These are phyloP conservation scores for Lepidopterella palustris DNA, from an alignment of 495 filamentous ascomycete species.

Conservation along the genomic window DNA sequence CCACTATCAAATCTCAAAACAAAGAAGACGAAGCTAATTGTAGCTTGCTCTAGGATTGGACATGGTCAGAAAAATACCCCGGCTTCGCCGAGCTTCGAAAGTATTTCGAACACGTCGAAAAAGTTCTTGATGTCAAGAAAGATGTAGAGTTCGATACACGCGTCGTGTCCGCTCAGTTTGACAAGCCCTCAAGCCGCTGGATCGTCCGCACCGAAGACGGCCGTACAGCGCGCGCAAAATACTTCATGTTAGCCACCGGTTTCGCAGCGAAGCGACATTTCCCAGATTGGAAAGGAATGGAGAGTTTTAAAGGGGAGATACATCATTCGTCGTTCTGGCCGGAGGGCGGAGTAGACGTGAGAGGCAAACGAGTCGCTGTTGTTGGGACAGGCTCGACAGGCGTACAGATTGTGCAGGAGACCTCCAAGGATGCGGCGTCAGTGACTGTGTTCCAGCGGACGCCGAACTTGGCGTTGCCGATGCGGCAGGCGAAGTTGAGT, in stretches of 20 bases:
- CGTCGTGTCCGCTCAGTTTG: slow-evolving; percentile 44
- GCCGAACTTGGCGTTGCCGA: slow-evolving; percentile 37
- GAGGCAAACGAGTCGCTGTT: slow-evolving; percentile 46
- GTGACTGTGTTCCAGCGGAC: slow-evolving; percentile 49
- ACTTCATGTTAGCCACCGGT: slow-evolving; percentile 44
- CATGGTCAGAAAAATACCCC: slow-evolving; percentile 49
- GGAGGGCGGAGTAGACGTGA: slow-evolving; percentile 42
- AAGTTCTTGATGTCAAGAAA: slow-evolving; percentile 44
- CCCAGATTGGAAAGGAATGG: slow-evolving; percentile 48
- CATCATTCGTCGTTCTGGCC: slow-evolving; percentile 59
- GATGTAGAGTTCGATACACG: slow-evolving; percentile 47
- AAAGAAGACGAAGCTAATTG: not conserved
- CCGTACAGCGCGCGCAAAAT: slow-evolving; percentile 39
- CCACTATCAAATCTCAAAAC: not conserved
- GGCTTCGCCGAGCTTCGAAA: slow-evolving; percentile 42
- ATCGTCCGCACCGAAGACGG: slow-evolving; percentile 45
- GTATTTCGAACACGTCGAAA: slow-evolving; percentile 53
- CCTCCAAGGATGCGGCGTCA: slow-evolving; percentile 34
- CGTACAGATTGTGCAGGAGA: slow-evolving; percentile 50
- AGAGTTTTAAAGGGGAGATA: slow-evolving; percentile 47
- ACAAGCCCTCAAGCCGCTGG: slow-evolving; percentile 42
- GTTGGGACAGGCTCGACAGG: slow-evolving; percentile 58
- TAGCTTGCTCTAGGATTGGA: slow-evolving; percentile 39
- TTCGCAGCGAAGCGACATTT: slow-evolving; percentile 41
- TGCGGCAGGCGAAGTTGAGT: slow-evolving; percentile 21